phyloP scores from a whole-genome alignment of 192 early-diverging fungal species.

The Dissophora ornata region DNA sequence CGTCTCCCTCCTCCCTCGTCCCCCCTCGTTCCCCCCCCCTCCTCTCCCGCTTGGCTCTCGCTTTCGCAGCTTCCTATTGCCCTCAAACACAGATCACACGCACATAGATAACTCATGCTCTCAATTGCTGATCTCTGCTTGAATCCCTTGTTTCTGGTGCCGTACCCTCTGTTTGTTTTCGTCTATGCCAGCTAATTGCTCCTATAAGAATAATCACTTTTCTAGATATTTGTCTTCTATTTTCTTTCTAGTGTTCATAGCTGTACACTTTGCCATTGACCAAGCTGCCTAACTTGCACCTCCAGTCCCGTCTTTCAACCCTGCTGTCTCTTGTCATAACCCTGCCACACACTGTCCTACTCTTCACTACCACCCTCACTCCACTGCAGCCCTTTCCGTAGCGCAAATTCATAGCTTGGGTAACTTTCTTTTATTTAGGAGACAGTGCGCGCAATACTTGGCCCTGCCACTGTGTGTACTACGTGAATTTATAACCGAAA shows the following conservation, averaged over 20 bases:
- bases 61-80: not conserved
- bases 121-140: not conserved
- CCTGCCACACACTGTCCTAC: too few species aligned
- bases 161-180: not conserved
- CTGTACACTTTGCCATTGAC: not conserved
- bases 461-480: too few species aligned
- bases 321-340: not conserved
- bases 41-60: not conserved
- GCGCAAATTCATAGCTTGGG: too few species aligned
- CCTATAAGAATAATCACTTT: not conserved
- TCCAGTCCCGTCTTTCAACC: too few species aligned
- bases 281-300: too few species aligned
- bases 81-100: not conserved
- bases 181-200: not conserved
- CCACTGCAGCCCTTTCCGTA: too few species aligned
- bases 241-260: not conserved
- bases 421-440: too few species aligned
- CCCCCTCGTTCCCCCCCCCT: not conserved
- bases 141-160: conserved; percentile 7
- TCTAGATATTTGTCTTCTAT: not conserved
- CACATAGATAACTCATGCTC: not conserved
- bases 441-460: too few species aligned
- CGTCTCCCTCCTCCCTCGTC: not conserved
- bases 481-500: too few species aligned
- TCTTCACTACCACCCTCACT: too few species aligned